Conservation (phyloP, 2,329 filamentous ascomycete species). For the Ophidiomyces ophidiicola region DNA sequence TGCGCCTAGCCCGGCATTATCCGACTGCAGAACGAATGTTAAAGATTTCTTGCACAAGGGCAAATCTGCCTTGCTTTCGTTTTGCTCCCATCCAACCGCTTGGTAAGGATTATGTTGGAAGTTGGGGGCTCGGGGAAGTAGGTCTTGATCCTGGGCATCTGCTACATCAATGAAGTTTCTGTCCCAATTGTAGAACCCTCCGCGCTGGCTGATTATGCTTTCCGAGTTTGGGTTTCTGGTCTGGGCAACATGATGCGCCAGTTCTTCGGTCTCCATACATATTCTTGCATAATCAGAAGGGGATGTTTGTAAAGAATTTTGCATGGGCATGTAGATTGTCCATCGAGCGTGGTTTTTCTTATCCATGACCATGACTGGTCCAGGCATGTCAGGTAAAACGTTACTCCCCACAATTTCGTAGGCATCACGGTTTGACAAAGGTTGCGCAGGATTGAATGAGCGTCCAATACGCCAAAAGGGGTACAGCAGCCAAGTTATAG, state of each 20-base stretch:
- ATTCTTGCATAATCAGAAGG: constrained; percentile 57
- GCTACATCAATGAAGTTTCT: constrained; percentile 60
- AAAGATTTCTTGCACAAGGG: constrained; percentile 57
- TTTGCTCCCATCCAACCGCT: constrained; percentile 28
- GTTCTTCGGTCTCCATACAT: constrained; percentile 53
- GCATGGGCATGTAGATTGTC: constrained; percentile 67
- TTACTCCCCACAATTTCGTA: constrained; percentile 42
- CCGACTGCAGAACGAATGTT: constrained; percentile 64
- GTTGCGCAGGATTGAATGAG: background rate
- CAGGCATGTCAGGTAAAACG: constrained; percentile 57
- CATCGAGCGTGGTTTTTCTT: constrained; percentile 53
- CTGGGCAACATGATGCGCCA: constrained; percentile 47
- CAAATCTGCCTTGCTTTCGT: constrained; percentile 15
- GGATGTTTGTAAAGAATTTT: constrained; percentile 53
- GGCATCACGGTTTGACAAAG: constrained; percentile 24
- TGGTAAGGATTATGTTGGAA: background rate
- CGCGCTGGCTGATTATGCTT: constrained; percentile 21
- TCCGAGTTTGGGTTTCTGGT: constrained; percentile 31
- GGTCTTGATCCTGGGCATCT: constrained; percentile 54
- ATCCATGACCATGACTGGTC: constrained; percentile 59
- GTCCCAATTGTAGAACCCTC: constrained; percentile 50
- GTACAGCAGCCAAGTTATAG: background rate
- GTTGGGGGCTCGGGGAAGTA: constrained; percentile 39
- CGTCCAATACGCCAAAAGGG: constrained; percentile 1
- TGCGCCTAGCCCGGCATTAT: constrained; percentile 64